phyloP scores from a whole-genome alignment of 805 yeast species.

The Candida andamanensis region DNA sequence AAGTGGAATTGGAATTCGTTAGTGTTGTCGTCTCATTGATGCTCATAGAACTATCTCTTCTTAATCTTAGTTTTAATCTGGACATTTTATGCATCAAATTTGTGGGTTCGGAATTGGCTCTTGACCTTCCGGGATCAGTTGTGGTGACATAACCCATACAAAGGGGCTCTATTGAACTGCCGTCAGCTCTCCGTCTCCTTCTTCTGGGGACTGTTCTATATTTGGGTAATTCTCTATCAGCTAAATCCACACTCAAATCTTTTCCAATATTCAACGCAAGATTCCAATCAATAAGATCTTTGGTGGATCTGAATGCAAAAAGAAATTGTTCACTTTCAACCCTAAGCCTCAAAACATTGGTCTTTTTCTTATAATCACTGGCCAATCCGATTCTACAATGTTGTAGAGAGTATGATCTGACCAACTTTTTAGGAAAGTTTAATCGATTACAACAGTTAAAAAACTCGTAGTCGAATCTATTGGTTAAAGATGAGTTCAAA shows the following conservation, averaged over 20 bases:
- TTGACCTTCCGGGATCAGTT: constrained; percentile 3
- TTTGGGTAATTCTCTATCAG: constrained; percentile 63
- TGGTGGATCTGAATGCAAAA: constrained; percentile 55
- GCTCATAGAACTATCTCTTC: constrained; percentile 4
- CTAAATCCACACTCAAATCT: constrained; percentile 74
- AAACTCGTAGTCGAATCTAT: constrained; percentile 23
- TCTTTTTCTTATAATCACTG: constrained; percentile 69
- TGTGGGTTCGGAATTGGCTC: constrained; percentile 20
- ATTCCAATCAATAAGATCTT: constrained; percentile 76
- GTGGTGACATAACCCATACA: constrained; percentile 2
- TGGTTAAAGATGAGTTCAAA: constrained; percentile 18
- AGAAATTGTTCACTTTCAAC: constrained; percentile 81
- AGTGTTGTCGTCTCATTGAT: neutral
- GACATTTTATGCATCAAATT: constrained; percentile 17
- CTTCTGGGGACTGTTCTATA: constrained; percentile 80
- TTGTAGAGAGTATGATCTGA: constrained; percentile 76
- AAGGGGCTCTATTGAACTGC: neutral
- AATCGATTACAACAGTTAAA: constrained; percentile 19
- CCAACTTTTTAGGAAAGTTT: constrained; percentile 27
- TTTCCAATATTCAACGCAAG: constrained; percentile 67
- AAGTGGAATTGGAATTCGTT: constrained; percentile 4
- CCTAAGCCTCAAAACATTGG: constrained; percentile 66
- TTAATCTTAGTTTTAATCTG: constrained; percentile 19
- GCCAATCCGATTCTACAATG: constrained; percentile 83
- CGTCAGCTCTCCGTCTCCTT: constrained; percentile 39